Evolutionary conservation across 2,329 filamentous ascomycete species (phyloP), one percentile per base, ranked within the genome.

Genomic region (Trichoderma arundinaceum): DNA sequence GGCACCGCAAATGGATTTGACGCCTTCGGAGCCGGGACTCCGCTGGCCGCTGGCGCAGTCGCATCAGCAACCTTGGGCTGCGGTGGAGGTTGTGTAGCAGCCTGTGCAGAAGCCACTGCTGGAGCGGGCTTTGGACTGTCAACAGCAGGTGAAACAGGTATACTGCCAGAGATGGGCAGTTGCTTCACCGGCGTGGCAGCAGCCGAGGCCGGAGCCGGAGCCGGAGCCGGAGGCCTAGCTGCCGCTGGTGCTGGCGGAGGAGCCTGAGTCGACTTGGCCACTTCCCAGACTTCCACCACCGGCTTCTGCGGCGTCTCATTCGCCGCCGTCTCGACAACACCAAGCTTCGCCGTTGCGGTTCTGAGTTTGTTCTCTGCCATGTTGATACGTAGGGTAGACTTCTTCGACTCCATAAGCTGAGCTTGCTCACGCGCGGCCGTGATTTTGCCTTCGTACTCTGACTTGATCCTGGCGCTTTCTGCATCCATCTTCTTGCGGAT

Each of bases 201-300:
- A 13, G 66, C 48, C 10, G 68, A 12, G 17, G 57, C 12, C 17
- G 57, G n/a, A 13, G 57, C 64, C 10, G 65, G 58, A 10, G 48
- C 63, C 35, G 59, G 63, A 5, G 57, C 57, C 28, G 57, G 68
- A n/a, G 35, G 35, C 35, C 7, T 38, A 7, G 66, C 66, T 53
- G 58, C 32, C 51, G 72, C 12, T 32, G 72, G 67, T 6, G 70
- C 67, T 17, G 72, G 68, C 4, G 74, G 72, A n/a, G 73, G 70
- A 15, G 75, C 70, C 46, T 76, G 74, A 22, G 77, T 73, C 19
- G 61, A 82, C 77, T 94, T 94, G 0, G 90, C 93, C 62, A 91
- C 80, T 69, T 90, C 88, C 91, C 92, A 97, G 0, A 97, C 94
- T 77, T 97, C 93, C 9, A 82, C 86, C 4, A 98, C 92, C 0